Conservation (phyloP, 345 rosid genomes). For the Tarenaya hassleriana region DNA sequence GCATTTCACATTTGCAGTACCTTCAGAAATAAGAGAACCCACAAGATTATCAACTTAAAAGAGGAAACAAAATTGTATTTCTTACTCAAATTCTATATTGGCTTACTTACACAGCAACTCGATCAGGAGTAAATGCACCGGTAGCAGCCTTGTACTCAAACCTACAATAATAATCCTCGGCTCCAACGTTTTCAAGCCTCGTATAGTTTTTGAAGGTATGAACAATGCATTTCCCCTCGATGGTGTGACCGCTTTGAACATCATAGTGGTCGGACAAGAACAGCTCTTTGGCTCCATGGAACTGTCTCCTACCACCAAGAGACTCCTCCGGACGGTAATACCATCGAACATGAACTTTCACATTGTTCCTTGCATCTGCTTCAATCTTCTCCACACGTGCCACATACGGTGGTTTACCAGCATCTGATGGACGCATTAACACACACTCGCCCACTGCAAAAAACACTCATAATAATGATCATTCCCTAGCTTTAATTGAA, state of each 20-base stretch:
- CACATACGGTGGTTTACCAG: conserved; percentile 73
- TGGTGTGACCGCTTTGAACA: conserved; percentile 75
- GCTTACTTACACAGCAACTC: conserved; percentile 91
- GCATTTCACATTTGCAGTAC: conserved; percentile 91
- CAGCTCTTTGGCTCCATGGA: conserved; percentile 79
- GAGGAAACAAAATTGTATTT: neutral
- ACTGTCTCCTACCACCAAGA: conserved; percentile 77
- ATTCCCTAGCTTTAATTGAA: conserved; percentile 6
- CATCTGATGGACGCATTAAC: conserved; percentile 76
- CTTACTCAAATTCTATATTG: neutral
- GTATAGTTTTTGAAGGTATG: conserved; percentile 80
- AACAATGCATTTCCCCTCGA: conserved; percentile 74
- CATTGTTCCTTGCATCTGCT: conserved; percentile 67
- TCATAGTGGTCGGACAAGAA: conserved; percentile 74
- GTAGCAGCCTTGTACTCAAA: conserved; percentile 81
- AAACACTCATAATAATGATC: conserved; percentile 18
- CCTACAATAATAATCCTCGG: conserved; percentile 76
- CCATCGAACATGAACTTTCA: conserved; percentile 75
- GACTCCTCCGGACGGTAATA: conserved; percentile 89
- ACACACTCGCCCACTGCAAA: conserved; percentile 69
- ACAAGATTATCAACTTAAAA: neutral
- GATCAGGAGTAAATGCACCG: conserved; percentile 73
- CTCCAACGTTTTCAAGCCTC: conserved; percentile 78
- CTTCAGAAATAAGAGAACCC: conserved; percentile 34
- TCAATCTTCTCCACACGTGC: conserved; percentile 79